phyloP scores from a whole-genome alignment of 2,329 filamentous ascomycete species.

The Colletotrichum sp. region DNA sequence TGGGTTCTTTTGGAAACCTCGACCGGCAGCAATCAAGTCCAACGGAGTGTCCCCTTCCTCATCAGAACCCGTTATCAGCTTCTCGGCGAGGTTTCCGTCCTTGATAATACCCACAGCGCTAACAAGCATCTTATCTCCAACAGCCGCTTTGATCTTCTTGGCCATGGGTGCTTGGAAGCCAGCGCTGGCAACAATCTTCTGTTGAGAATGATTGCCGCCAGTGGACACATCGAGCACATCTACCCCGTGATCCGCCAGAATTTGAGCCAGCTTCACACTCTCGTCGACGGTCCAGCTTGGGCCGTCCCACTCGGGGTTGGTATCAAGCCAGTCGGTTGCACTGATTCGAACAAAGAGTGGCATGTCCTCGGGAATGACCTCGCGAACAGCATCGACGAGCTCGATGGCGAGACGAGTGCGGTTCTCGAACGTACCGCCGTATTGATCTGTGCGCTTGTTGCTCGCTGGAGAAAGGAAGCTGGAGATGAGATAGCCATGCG shows the following conservation, averaged over 20 bases:
- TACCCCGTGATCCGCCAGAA: conserved; percentile 70
- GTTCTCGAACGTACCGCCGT: conserved; percentile 76
- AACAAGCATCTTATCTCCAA: conserved; percentile 62
- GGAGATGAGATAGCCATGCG: conserved; percentile 75
- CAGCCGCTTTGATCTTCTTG: conserved; percentile 71
- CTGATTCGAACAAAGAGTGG: conserved; percentile 76
- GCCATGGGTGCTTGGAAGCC: conserved; percentile 77
- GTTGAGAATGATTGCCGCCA: conserved; percentile 66
- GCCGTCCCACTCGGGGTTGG: conserved; percentile 50
- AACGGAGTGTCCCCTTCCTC: conserved; percentile 26
- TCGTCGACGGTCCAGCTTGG: conserved; percentile 75
- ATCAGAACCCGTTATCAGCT: not conserved
- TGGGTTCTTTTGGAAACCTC: conserved; percentile 64
- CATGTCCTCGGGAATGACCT: conserved; percentile 66
- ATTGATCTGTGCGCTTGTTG: conserved; percentile 72
- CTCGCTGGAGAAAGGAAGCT: conserved; percentile 71
- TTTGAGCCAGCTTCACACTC: conserved; percentile 64
- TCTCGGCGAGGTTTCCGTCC: conserved; percentile 48
- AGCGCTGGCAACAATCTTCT: conserved; percentile 62
- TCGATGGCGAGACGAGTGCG: conserved; percentile 72
- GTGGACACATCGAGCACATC: conserved; percentile 77
- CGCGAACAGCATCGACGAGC: conserved; percentile 52
- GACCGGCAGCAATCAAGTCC: conserved; percentile 54
- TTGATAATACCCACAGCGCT: conserved; percentile 54
- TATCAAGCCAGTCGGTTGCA: conserved; percentile 78